These are phyloP conservation scores for Cladosporium sp. DNA, from an alignment of 2,329 filamentous ascomycete species.

Conservation along the genomic window DNA sequence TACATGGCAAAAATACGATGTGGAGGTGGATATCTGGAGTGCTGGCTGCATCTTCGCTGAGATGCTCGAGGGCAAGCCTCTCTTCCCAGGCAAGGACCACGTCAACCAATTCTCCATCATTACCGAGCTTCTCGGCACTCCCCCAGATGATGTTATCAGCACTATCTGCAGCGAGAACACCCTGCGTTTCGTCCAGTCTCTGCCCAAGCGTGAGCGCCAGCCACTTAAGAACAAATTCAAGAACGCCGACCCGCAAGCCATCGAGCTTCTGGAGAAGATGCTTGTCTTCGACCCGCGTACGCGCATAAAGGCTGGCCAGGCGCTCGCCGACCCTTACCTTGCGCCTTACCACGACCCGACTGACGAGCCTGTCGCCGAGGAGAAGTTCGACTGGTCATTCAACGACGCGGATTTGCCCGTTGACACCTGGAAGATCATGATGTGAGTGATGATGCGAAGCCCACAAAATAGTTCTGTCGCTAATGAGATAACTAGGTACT, in stretches of 20 bases:
- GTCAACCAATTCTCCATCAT: slow-evolving; percentile 99
- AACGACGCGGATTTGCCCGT: slow-evolving; percentile 96
- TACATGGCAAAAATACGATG: slow-evolving; percentile 99
- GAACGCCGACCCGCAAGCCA: slow-evolving; percentile 83
- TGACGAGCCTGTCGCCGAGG: slow-evolving; percentile 89
- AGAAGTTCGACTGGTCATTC: slow-evolving; percentile 99
- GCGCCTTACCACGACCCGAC: slow-evolving; percentile 95
- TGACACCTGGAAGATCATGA: slow-evolving; percentile 99
- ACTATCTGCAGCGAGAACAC: slow-evolving; percentile 99
- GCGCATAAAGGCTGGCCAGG: slow-evolving; percentile 81
- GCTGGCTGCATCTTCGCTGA: slow-evolving; percentile 98
- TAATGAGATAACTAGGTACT: slow-evolving; percentile 65
- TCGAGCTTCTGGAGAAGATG: slow-evolving; percentile 93
- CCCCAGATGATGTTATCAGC: slow-evolving; percentile 96
- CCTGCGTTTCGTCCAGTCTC: slow-evolving; percentile 91
- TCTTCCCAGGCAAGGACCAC: slow-evolving; percentile 98
- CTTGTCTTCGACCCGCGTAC: slow-evolving; percentile 98
- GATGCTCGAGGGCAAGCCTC: slow-evolving; percentile 96
- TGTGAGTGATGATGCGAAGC: slow-evolving; percentile 57
- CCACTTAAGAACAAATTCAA: slow-evolving; percentile 86
- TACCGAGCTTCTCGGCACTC: slow-evolving; percentile 91
- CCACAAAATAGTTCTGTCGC: not conserved
- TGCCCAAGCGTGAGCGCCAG: slow-evolving; percentile 90
- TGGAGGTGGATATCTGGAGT: slow-evolving; percentile 99
- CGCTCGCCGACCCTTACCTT: slow-evolving; percentile 87